A percentile compares a stretch with the other conserved stretches of the same genome.
Evolutionary conservation across 805 yeast species (phyloP).

Genomic region (Pichia gijzeniarum): DNA sequence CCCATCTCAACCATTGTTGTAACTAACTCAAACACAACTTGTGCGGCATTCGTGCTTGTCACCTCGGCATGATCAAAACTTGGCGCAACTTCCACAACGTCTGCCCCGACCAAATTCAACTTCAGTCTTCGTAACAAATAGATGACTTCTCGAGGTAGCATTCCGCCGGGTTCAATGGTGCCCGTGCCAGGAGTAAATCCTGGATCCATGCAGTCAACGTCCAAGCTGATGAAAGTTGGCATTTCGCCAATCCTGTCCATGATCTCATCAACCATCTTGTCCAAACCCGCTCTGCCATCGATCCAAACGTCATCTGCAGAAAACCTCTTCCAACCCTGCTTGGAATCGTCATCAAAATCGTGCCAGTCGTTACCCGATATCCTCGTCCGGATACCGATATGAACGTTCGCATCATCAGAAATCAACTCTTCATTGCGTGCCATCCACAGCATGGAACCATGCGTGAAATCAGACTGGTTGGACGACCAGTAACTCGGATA

Average conservation of each 20-base stretch:
- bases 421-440: conserved; percentile 66
- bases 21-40: conserved; percentile 61
- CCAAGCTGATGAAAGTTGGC: conserved; percentile 76
- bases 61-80: conserved; percentile 59
- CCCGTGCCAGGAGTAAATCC: conserved; percentile 55
- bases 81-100: conserved; percentile 56
- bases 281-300: conserved; percentile 48
- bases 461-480: conserved; percentile 52
- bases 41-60: conserved; percentile 65
- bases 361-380: conserved; percentile 52
- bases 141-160: conserved; percentile 49
- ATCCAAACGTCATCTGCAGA: conserved; percentile 70
- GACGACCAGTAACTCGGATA: conserved; percentile 42
- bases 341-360: conserved; percentile 61
- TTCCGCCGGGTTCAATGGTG: conserved; percentile 54
- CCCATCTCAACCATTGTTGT: conserved; percentile 67
- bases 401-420: conserved; percentile 49
- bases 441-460: conserved; percentile 85
- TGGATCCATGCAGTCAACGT: conserved; percentile 58
- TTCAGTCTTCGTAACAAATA: conserved; percentile 42
- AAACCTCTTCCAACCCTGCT: conserved; percentile 63
- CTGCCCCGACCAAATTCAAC: conserved; percentile 48
- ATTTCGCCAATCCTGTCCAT: conserved; percentile 44
- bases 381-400: conserved; percentile 73
- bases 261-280: conserved; percentile 44